phyloP scores from a whole-genome alignment of 148 eudicot genomes.

The Vaccinium corymbosum region DNA sequence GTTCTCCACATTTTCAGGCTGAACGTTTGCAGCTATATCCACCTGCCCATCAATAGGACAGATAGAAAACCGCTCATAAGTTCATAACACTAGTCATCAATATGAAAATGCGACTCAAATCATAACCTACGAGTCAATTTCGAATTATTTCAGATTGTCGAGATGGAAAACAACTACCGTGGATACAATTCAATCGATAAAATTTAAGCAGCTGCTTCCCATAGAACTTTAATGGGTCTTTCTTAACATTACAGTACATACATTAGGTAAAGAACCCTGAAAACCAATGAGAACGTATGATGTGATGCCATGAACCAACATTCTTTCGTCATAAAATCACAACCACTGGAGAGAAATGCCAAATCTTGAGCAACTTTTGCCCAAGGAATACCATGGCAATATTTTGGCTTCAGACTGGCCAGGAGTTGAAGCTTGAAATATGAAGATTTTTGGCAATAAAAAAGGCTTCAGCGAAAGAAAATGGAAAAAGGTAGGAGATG shows the following conservation, averaged over 20 bases:
- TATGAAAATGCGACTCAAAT: background rate
- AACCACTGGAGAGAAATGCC: background rate
- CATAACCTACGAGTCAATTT: background rate
- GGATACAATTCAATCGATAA: background rate
- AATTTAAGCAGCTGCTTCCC: background rate
- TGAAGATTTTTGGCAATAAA: background rate
- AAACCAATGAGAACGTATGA: background rate
- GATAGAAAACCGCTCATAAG: background rate
- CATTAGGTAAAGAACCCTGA: background rate
- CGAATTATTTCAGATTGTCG: background rate
- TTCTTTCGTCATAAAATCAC: background rate
- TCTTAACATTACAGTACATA: background rate
- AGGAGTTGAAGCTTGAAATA: background rate
- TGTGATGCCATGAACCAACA: background rate
- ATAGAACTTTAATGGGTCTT: background rate
- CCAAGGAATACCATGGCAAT: background rate
- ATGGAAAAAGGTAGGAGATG: background rate
- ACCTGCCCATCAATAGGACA: slow-evolving; percentile 42
- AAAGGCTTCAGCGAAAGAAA: background rate
- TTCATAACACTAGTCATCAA: background rate
- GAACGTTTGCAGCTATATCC: slow-evolving; percentile 78
- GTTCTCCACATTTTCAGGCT: slow-evolving; percentile 71
- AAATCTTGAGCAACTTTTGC: background rate
- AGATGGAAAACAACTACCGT: background rate
- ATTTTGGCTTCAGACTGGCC: background rate